Conservation (phyloP, 1,284 basidiomycete species). For the Ustilago xerochloae region DNA sequence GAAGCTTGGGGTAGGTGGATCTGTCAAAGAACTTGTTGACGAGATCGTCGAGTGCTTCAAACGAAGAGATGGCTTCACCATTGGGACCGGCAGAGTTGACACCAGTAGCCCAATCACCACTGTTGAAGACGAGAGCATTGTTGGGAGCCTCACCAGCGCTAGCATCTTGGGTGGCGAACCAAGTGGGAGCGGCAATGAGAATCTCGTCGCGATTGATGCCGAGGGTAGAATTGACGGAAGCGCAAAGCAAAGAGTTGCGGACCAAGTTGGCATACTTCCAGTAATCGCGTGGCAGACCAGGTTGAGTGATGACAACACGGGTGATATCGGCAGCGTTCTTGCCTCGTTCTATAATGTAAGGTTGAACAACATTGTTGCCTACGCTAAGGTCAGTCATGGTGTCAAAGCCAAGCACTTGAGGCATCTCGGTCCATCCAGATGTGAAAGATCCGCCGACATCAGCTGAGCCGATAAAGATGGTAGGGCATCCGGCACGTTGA, state of each 20-base stretch:
- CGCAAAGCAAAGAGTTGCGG: conserved; percentile 55
- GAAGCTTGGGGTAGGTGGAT: conserved; percentile 54
- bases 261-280: conserved; percentile 64
- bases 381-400: conserved; percentile 51
- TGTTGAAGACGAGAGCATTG: conserved; percentile 49
- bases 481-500: conserved; percentile 52
- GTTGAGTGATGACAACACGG: conserved; percentile 56
- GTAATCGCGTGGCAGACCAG: conserved; percentile 54
- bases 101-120: conserved; percentile 48
- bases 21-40: conserved; percentile 57
- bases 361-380: conserved; percentile 41
- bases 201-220: conserved; percentile 52
- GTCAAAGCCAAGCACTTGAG: conserved; percentile 62
- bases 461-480: conserved; percentile 60
- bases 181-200: conserved; percentile 56
- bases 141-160: conserved; percentile 47
- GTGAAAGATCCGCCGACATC: conserved; percentile 50
- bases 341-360: conserved; percentile 50
- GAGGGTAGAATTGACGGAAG: conserved; percentile 46
- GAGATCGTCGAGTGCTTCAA: conserved; percentile 56
- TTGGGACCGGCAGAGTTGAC: conserved; percentile 47
- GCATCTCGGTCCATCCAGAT: conserved; percentile 57
- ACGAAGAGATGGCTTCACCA: conserved; percentile 36
- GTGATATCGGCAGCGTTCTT: conserved; percentile 48
- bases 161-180: conserved; percentile 45